Evolutionary conservation across 192 early-diverging fungal genomes (phyloP).

Genomic region (Entomortierella chlamydospora): DNA sequence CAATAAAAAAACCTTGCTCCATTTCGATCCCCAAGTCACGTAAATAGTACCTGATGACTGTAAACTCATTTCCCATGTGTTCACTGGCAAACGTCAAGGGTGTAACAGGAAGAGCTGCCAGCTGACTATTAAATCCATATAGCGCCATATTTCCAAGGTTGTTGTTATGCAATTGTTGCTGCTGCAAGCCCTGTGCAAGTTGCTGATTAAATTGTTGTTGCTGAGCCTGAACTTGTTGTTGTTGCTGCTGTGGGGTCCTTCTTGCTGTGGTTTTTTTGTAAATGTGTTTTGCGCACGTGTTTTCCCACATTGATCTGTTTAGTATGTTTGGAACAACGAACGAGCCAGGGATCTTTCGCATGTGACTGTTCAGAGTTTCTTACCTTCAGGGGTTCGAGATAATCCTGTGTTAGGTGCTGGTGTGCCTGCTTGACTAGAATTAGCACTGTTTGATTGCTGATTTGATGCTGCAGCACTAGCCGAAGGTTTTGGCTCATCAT

Average conservation of each 20-base stretch:
- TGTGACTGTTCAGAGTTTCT: too few species aligned
- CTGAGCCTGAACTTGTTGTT: slow-evolving; percentile 22
- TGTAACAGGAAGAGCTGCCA: slow-evolving; percentile 51
- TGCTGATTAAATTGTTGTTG: slow-evolving; percentile 16
- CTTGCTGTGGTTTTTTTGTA: slow-evolving; percentile 9
- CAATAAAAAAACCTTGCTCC: too few species aligned
- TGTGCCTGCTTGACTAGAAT: slow-evolving; percentile 10
- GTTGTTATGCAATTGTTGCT: slow-evolving; percentile 31
- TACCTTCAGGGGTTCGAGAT: slow-evolving; percentile 40
- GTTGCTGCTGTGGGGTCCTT: slow-evolving; percentile 22
- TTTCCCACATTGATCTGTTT: too few species aligned
- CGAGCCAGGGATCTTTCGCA: too few species aligned
- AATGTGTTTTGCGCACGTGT: too few species aligned
- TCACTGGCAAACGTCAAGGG: slow-evolving; percentile 83
- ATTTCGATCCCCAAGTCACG: too few species aligned
- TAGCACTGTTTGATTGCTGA: slow-evolving; percentile 31
- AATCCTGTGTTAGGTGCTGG: slow-evolving; percentile 14
- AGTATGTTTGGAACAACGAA: too few species aligned
- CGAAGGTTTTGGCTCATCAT: slow-evolving; percentile 78
- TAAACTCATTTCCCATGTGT: slow-evolving; percentile 84
- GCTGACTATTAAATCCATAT: slow-evolving; percentile 47
- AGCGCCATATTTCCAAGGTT: slow-evolving; percentile 47
- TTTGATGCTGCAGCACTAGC: slow-evolving; percentile 35
- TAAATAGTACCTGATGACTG: slow-evolving; percentile 77
- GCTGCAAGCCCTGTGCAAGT: slow-evolving; percentile 16